These are phyloP conservation scores for Gnaphalium uliginosum DNA, from an alignment of 129 eudicot species.

Conservation along the genomic window DNA sequence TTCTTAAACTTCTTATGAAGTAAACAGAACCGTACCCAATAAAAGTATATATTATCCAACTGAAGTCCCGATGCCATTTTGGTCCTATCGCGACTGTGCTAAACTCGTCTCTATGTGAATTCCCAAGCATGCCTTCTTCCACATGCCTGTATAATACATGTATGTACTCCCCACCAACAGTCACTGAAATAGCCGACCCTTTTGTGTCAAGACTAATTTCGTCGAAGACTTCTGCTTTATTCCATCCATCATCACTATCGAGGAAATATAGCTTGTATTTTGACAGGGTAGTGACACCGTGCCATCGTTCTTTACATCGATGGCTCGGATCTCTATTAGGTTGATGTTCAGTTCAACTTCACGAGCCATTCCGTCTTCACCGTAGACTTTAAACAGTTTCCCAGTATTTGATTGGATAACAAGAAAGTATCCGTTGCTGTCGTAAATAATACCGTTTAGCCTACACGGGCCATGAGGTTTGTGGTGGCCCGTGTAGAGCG, in stretches of 20 bases:
- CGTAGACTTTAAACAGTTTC: slow-evolving; percentile 54
- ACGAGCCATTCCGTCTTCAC: slow-evolving; percentile 49
- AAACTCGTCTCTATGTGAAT: neutral
- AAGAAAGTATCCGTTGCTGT: slow-evolving; percentile 35
- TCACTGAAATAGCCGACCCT: slow-evolving; percentile 11
- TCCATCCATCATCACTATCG: slow-evolving; percentile 58
- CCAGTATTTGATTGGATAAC: slow-evolving; percentile 72
- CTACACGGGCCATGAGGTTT: neutral
- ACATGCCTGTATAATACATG: neutral
- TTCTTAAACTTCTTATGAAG: slow-evolving; percentile 53
- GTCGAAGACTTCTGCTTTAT: slow-evolving; percentile 55
- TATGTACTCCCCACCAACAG: neutral
- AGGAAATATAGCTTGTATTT: slow-evolving; percentile 40
- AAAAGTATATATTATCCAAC: neutral
- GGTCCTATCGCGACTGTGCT: neutral
- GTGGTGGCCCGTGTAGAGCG: slow-evolving; percentile 6
- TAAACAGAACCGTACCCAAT: slow-evolving; percentile 56
- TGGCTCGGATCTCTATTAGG: slow-evolving; percentile 46
- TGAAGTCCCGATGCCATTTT: neutral
- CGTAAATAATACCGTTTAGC: slow-evolving; percentile 5
- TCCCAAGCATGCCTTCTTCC: neutral
- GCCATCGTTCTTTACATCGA: slow-evolving; percentile 58
- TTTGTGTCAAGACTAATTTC: slow-evolving; percentile 61
- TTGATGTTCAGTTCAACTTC: slow-evolving; percentile 45
- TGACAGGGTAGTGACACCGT: slow-evolving; percentile 49